A percentile compares a stretch with the other conserved stretches of the same genome.
phyloP scores from a whole-genome alignment of 257 asterid species.

The Oldenlandia corymbosa region DNA sequence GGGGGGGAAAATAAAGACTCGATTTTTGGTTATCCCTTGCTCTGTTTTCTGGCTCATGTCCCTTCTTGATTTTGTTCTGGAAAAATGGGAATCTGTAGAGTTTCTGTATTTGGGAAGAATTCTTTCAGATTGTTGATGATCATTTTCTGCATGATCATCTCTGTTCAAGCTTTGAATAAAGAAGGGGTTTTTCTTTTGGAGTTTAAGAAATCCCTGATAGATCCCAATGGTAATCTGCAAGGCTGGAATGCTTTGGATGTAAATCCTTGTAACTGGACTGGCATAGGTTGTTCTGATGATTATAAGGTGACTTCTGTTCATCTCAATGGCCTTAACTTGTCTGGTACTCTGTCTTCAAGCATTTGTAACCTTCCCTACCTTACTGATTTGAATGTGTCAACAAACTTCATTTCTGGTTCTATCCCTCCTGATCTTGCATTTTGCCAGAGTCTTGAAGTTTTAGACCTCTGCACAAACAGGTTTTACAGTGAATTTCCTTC shows the following conservation, averaged over 20 bases:
- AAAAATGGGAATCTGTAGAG: constrained; percentile 41
- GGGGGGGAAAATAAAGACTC: background rate
- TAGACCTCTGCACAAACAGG: constrained; percentile 82
- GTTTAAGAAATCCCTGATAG: constrained; percentile 46
- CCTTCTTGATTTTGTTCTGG: constrained; percentile 4
- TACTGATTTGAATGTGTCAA: constrained; percentile 44
- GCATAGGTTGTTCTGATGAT: constrained; percentile 40
- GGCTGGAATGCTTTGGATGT: constrained; percentile 53
- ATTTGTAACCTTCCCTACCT: constrained; percentile 56
- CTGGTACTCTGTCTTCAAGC: constrained; percentile 61
- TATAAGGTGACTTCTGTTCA: constrained; percentile 41
- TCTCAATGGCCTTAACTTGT: constrained; percentile 48
- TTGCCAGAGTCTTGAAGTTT: constrained; percentile 38
- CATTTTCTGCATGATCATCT: constrained; percentile 33
- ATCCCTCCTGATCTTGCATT: constrained; percentile 44
- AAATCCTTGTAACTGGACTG: constrained; percentile 73
- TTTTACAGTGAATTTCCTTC: constrained; percentile 49
- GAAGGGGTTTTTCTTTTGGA: constrained; percentile 65
- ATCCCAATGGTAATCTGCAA: constrained; percentile 49
- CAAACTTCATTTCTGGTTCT: constrained; percentile 61
- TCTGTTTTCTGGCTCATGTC: constrained; percentile 9
- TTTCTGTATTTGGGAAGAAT: constrained; percentile 17
- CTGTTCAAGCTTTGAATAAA: constrained; percentile 48
- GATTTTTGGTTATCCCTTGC: background rate
- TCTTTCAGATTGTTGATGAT: constrained; percentile 25